Percentiles rank a stretch among this genome's conserved stretches.
Evolutionary conservation across 768 basidiomycete species (phyloP).

Genomic region (Gymnopilus junonius): DNA sequence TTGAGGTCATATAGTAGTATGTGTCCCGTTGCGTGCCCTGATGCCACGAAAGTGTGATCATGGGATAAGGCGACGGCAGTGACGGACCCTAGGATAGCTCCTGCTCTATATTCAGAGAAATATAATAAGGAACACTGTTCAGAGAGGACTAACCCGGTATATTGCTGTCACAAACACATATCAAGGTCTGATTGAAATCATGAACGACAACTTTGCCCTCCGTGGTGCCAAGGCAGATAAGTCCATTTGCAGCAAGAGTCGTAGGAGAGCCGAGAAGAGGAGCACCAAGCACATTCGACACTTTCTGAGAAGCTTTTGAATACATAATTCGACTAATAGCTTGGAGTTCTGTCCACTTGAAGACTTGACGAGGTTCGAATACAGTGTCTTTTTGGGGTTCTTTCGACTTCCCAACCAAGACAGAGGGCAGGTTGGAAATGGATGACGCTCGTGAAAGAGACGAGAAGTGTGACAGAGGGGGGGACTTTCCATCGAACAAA

Average conservation of each 20-base stretch:
- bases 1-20: conserved; percentile 87
- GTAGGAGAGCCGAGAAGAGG: conserved; percentile 70
- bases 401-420: conserved; percentile 29
- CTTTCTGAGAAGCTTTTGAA: conserved; percentile 57
- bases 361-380: conserved; percentile 55
- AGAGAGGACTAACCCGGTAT: conserved; percentile 50
- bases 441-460: conserved; percentile 75
- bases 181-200: conserved; percentile 88
- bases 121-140: not conserved
- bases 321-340: conserved; percentile 62
- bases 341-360: conserved; percentile 77
- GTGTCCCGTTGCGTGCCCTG: conserved; percentile 84
- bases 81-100: conserved; percentile 68
- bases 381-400: conserved; percentile 19
- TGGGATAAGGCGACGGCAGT: conserved; percentile 91
- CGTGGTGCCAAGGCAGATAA: conserved; percentile 89
- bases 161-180: conserved; percentile 78
- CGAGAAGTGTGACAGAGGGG: conserved; percentile 67
- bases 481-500: conserved; percentile 47
- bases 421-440: conserved; percentile 48
- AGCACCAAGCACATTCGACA: conserved; percentile 63
- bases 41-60: conserved; percentile 92
- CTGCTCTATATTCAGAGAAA: conserved; percentile 39
- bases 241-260: conserved; percentile 81
- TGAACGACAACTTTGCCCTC: conserved; percentile 81